Evolutionary conservation across 371 early-diverging fungal genomes (phyloP), one percentile per base, ranked within the genome.

Genomic region (Lichtheimia hyalospora): DNA sequence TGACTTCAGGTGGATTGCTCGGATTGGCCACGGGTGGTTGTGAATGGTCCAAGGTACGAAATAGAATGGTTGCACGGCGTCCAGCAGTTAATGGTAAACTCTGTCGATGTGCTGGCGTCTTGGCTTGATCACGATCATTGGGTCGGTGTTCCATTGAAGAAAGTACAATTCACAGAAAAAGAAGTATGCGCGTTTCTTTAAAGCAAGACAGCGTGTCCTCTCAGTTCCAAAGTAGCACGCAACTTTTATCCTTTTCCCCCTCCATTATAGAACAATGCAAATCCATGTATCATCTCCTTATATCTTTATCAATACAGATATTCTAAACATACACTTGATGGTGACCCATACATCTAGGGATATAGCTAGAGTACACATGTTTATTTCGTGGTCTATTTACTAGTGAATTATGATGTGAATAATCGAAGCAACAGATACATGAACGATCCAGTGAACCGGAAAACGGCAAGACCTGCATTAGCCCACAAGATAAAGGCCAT

Each of bases 401-500:
- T 34, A 8, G 34, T 34, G 34, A 1, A 46, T 51, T 27, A 60
- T 39, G 60, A 40, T n/a, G 55, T 40, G 52, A 75, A 75, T 21
- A 79, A 42, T 7, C 66, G 63, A 10, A 87, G 73, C 24, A 91
- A 53, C 51, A 94, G 76, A 69, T 90, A 96, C 62, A 86, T 71
- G 44, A 84, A 58, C 52, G 89, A 86, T 39, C 94, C 95, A 42
- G 92, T 46, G 74, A 94, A 93, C 27, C 95, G 83, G 66, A 95
- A 84, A 2, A 83, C 67, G 8, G 93, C 84, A 46, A 96, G 74
- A 8, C 79, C 91, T 24, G 90, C 84, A 53, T 95, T 94, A 3
- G 89, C 87, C 92, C 93, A 96, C 25, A 96, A 85, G 49, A 95
- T 87, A 54, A 95, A 84, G 23, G 83, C 78, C 69, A 94, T 82